Conservation (phyloP, 1,284 basidiomycete species). For the Sanghuangporus weigelae region DNA sequence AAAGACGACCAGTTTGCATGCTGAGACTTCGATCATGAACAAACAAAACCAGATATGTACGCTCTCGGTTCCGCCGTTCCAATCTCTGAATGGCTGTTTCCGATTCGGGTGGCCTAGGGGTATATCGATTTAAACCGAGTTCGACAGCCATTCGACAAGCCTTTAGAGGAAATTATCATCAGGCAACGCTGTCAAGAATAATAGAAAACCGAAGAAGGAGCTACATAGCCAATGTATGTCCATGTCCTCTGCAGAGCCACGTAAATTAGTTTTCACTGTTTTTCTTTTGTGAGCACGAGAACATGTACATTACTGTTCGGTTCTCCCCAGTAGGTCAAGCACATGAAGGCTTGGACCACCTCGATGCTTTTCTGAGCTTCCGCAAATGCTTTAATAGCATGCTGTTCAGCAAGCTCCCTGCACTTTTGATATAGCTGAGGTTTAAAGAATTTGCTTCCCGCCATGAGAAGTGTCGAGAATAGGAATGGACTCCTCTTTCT, state of each 20-base stretch:
- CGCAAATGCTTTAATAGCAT: conserved; percentile 69
- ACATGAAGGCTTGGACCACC: conserved; percentile 78
- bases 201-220: conserved; percentile 22
- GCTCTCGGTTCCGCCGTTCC: conserved; percentile 75
- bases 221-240: conserved; percentile 78
- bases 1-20: conserved; percentile 75
- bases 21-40: conserved; percentile 78
- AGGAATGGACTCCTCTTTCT: conserved; percentile 71
- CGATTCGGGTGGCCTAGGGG: conserved; percentile 43
- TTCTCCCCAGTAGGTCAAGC: conserved; percentile 84
- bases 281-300: background rate
- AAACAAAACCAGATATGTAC: conserved; percentile 77
- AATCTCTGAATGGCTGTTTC: conserved; percentile 60
- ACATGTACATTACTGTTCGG: conserved; percentile 61
- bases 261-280: background rate
- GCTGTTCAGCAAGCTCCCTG: conserved; percentile 63
- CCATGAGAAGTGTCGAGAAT: conserved; percentile 78
- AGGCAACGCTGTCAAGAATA: conserved; percentile 16
- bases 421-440: conserved; percentile 61
- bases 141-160: conserved; percentile 85
- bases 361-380: conserved; percentile 75
- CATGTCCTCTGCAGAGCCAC: conserved; percentile 55
- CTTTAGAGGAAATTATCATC: conserved; percentile 29
- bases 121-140: conserved; percentile 66
- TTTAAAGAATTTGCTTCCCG: conserved; percentile 80